Evolutionary conservation across 176 grass and related monocot species (phyloP), one percentile per base, ranked within the genome.

Genomic region (Tillandsia leiboldiana): DNA sequence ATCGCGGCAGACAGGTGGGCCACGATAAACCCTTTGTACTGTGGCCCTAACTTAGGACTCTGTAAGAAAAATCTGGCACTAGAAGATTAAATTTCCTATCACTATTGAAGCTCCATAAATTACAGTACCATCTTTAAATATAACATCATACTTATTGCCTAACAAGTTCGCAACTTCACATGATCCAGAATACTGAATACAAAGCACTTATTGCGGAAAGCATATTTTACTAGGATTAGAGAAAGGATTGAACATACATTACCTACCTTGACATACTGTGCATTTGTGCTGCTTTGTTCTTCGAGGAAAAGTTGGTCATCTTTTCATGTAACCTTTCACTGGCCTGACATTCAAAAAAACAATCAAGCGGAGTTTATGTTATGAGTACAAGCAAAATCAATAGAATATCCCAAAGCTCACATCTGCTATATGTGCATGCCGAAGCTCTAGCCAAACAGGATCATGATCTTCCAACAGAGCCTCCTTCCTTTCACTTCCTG

Each of bases 221-320:
- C 15, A n/a, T 13, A 56, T 56, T 14, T 66, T 26, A 28, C 12
- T 13, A 14, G 26, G 8, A 66, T 15, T 29, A 66, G 10, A 9
- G 3, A 66, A 42, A 3, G 7, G 13, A 42, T 10, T 66, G 47
- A 17, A 48, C 26, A 66, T 81, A 79, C 57, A 77, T 51, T 10
- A 67, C 47, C 27, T 80, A 91, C 85, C 85, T 91, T 81, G 84
- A 87, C 12, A 49, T 66, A 65, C 53, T 47, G 51, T 92, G 86
- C 79, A 90, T 82, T 86, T 97, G 94, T 13, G 94, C 94, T 72
- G 86, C 94, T 87, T 97, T 97, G 81, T 97, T 97, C 79, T 90
- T 97, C 56, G 86, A 68, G 57, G 83, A 77, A 64, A 97, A 93
- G 67, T 73, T 97, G 56, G 79, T 81, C 76, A 93, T 92, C 84